Evolutionary conservation across 2,329 filamentous ascomycete species (phyloP).

Genomic region (Tympanopsis confertula): DNA sequence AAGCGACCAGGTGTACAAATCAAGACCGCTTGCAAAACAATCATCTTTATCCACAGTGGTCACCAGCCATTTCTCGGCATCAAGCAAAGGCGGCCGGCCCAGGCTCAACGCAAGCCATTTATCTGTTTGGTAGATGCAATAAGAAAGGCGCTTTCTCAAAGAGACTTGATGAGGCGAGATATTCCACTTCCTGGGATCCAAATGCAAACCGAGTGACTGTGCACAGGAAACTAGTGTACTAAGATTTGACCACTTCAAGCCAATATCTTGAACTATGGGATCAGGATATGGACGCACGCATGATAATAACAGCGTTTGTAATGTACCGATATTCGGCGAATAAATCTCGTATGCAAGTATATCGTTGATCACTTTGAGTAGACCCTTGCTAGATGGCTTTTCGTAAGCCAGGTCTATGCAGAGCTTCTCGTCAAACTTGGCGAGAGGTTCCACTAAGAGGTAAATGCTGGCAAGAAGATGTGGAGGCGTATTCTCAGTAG

Average conservation of each 20-base stretch:
- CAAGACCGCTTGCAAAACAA: too few relatives aligned
- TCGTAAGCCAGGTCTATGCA: slow-evolving; percentile 11
- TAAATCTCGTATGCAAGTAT: too few relatives aligned
- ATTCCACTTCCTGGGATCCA: slow-evolving; percentile 7
- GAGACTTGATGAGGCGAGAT: slow-evolving; percentile 5
- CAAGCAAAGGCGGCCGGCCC: slow-evolving; percentile 8
- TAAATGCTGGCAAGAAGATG: too few relatives aligned
- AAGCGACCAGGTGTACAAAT: too few relatives aligned
- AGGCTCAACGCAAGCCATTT: slow-evolving; percentile 8
- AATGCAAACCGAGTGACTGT: slow-evolving; percentile 7
- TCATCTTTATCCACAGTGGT: too few relatives aligned
- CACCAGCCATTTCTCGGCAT: too few relatives aligned
- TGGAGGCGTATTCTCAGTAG: too few relatives aligned
- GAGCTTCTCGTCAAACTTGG: slow-evolving; percentile 8
- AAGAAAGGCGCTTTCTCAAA: slow-evolving; percentile 7
- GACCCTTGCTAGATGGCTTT: too few relatives aligned
- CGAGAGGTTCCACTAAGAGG: too few relatives aligned
- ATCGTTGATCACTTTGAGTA: too few relatives aligned
- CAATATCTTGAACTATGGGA: slow-evolving; percentile 8
- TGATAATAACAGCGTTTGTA: slow-evolving; percentile 5
- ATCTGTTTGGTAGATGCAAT: slow-evolving; percentile 6
- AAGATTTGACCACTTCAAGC: slow-evolving; percentile 6
- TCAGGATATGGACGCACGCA: slow-evolving; percentile 6
- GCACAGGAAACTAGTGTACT: slow-evolving; percentile 7
- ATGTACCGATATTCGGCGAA: slow-evolving; percentile 6